phyloP scores from a whole-genome alignment of 2,329 filamentous ascomycete species.

The Anthostomella pinea region DNA sequence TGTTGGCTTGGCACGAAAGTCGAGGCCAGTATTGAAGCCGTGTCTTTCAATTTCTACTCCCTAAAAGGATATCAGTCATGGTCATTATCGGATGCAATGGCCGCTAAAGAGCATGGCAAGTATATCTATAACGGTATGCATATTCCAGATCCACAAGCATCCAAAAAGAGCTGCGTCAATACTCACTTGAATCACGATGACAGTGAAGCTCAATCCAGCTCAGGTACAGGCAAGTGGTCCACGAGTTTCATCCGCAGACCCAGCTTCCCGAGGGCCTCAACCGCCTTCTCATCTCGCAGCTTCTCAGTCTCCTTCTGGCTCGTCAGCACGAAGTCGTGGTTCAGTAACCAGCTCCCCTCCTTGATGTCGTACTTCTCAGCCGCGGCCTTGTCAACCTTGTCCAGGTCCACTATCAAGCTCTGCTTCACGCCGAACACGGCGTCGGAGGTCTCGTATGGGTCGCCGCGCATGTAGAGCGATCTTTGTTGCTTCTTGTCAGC shows the following conservation, averaged over 20 bases:
- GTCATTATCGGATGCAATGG: too few relatives aligned
- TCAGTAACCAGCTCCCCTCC: slow-evolving; percentile 61
- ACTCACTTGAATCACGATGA: too few relatives aligned
- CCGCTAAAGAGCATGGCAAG: too few relatives aligned
- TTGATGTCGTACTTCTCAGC: slow-evolving; percentile 61
- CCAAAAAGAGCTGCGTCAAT: too few relatives aligned
- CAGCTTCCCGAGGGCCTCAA: slow-evolving; percentile 63
- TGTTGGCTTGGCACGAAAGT: too few relatives aligned
- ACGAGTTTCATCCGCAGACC: slow-evolving; percentile 70
- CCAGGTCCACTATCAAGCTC: slow-evolving; percentile 66
- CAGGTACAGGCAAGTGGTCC: slow-evolving; percentile 73
- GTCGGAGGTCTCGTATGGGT: slow-evolving; percentile 79
- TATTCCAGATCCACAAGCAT: too few relatives aligned
- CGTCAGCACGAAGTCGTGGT: slow-evolving; percentile 76
- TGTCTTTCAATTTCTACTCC: too few relatives aligned
- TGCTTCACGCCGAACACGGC: slow-evolving; percentile 87
- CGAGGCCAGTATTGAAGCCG: too few relatives aligned
- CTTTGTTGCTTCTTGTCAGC: too few relatives aligned
- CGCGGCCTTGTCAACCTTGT: slow-evolving; percentile 48
- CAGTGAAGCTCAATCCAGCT: slow-evolving; percentile 55
- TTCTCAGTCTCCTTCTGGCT: slow-evolving; percentile 65
- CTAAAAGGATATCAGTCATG: too few relatives aligned
- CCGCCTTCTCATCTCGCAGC: slow-evolving; percentile 62
- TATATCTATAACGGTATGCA: too few relatives aligned
- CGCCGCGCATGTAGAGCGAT: slow-evolving; percentile 72